These are phyloP conservation scores for Dalbergia oliveri DNA, from an alignment of 306 rosid genomes.

Conservation along the genomic window DNA sequence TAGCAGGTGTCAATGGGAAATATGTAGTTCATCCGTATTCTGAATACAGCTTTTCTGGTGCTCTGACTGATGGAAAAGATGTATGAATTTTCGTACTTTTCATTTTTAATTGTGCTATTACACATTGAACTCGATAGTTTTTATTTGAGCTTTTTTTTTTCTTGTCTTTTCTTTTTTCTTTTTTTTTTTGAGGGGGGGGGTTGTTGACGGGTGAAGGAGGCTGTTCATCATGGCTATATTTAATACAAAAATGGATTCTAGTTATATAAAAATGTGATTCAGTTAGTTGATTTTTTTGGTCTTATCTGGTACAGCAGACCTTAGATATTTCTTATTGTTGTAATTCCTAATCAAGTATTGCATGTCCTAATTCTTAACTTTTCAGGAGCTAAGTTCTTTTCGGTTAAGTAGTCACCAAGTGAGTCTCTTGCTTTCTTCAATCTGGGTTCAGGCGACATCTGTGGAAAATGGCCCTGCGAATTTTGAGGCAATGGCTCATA, in stretches of 20 bases:
- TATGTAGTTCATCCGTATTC: slow-evolving; percentile 47
- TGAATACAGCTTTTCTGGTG: slow-evolving; percentile 52
- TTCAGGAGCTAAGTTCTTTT: slow-evolving; percentile 81
- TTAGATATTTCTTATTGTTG: slow-evolving; percentile 15
- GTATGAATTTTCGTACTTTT: slow-evolving; percentile 53
- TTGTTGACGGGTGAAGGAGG: not conserved
- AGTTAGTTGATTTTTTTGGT: slow-evolving; percentile 11
- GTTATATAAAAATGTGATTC: slow-evolving; percentile 18
- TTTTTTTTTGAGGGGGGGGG: not conserved
- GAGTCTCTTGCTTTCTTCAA: slow-evolving; percentile 90
- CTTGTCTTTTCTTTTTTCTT: not conserved
- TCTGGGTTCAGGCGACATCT: slow-evolving; percentile 97
- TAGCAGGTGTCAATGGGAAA: slow-evolving; percentile 48
- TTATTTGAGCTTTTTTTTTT: not conserved
- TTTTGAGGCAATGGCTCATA: slow-evolving; percentile 95
- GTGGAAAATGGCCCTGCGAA: slow-evolving; percentile 72
- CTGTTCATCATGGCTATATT: slow-evolving; percentile 20
- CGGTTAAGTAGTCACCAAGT: slow-evolving; percentile 96
- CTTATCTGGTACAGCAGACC: not conserved
- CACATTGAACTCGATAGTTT: not conserved
- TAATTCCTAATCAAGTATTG: slow-evolving; percentile 38
- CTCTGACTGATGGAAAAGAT: slow-evolving; percentile 63
- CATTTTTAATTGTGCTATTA: not conserved
- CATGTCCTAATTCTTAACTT: slow-evolving; percentile 26
- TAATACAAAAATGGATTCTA: slow-evolving; percentile 13